These are phyloP conservation scores for Alopecurus myosuroides DNA, from an alignment of 176 grass and related monocot genomes.

Conservation along the genomic window DNA sequence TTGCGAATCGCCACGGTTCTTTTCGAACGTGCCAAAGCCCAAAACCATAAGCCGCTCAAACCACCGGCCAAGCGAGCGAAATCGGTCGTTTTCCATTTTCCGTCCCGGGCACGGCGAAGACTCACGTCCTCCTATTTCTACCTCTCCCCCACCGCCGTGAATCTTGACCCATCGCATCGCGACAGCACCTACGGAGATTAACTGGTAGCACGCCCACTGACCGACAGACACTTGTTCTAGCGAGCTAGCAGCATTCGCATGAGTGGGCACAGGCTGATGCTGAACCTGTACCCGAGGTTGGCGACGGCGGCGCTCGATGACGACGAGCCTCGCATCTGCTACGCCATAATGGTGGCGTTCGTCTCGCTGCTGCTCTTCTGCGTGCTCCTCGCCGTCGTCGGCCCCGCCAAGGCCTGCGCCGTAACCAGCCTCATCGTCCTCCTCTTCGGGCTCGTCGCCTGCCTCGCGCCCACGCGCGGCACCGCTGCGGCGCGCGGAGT, in stretches of 20 bases:
- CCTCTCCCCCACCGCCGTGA: neutral
- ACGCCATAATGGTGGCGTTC: constrained; percentile 19
- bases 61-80: neutral
- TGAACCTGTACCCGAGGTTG: constrained; percentile 10
- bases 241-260: neutral
- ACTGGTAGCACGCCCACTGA: no score
- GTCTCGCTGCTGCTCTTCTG: constrained; percentile 37
- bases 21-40: neutral
- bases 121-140: neutral
- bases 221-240: neutral
- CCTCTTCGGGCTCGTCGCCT: constrained; percentile 22
- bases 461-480: constrained; percentile 4
- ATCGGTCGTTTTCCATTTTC: neutral
- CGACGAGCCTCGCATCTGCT: neutral
- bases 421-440: neutral
- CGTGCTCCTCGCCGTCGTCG: constrained; percentile 9
- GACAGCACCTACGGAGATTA: neutral
- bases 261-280: neutral
- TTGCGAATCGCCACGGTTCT: neutral
- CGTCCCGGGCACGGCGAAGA: neutral
- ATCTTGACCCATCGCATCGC: neutral
- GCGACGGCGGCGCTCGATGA: neutral
- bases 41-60: neutral
- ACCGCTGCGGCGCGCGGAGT: neutral
- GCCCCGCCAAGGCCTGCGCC: neutral